phyloP scores from a whole-genome alignment of 208 protist species.

The Balamuthia mandrillaris region DNA sequence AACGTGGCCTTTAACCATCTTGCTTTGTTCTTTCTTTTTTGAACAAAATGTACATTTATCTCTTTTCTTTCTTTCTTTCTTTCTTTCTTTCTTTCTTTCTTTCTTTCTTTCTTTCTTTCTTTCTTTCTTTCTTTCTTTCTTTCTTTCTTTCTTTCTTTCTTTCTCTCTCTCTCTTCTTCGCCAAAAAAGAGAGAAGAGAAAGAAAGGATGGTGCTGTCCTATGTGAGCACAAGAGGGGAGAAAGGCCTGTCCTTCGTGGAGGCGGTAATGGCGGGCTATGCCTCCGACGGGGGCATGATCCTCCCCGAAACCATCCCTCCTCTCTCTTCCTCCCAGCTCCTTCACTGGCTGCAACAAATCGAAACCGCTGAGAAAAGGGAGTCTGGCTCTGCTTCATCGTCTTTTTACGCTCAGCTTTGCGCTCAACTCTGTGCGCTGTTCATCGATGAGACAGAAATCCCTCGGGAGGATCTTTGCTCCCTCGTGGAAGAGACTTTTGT shows the following conservation, averaged over 20 bases:
- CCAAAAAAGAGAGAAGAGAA: too few relatives aligned
- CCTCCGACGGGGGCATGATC: constrained; percentile 45
- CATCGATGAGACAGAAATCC: constrained; percentile 46
- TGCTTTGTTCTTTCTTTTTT: too few relatives aligned
- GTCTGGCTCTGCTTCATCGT: not conserved
- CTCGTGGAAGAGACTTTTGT: constrained; percentile 37
- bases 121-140: too few relatives aligned
- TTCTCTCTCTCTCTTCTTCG: too few relatives aligned
- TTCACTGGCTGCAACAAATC: not conserved
- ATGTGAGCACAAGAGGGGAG: constrained; percentile 2
- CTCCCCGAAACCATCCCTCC: constrained; percentile 43
- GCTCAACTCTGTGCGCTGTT: constrained; percentile 25
- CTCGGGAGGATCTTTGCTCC: constrained; percentile 25
- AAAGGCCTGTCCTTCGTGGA: constrained; percentile 41
- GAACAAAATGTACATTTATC: too few relatives aligned
- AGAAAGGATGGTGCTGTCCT: too few relatives aligned
- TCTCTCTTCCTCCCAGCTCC: not conserved
- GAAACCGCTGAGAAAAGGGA: too few relatives aligned
- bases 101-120: too few relatives aligned
- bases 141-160: too few relatives aligned
- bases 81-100: too few relatives aligned
- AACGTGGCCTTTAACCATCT: not conserved
- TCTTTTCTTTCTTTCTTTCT: too few relatives aligned
- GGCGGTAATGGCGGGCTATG: constrained; percentile 45
- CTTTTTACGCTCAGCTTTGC: constrained; percentile 1